A percentile compares a stretch with the other conserved stretches of the same genome.
These are phyloP conservation scores for Cephaloascus albidus DNA, from an alignment of 805 yeast species.

Conservation along the genomic window DNA sequence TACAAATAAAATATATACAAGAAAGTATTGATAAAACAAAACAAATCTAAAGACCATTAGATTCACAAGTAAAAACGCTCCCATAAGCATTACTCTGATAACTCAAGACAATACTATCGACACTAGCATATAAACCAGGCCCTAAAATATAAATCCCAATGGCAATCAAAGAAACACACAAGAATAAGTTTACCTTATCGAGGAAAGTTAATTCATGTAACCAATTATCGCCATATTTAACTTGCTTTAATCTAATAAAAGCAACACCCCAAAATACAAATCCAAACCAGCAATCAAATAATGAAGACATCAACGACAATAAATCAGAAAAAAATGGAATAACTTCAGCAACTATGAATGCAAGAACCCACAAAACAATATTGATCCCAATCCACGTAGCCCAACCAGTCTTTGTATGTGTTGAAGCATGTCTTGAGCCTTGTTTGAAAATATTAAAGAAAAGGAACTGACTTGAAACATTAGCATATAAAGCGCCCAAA, in stretches of 20 bases:
- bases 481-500: conserved; percentile 45
- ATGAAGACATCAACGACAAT: conserved; percentile 47
- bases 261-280: conserved; percentile 59
- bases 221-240: conserved; percentile 13
- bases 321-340: conserved; percentile 57
- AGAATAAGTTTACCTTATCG: conserved; percentile 25
- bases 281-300: conserved; percentile 61
- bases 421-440: conserved; percentile 30
- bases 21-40: too few relatives aligned
- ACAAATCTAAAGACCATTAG: conserved; percentile 30
- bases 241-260: conserved; percentile 32
- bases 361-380: conserved; percentile 36
- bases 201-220: conserved; percentile 14
- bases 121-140: conserved; percentile 48
- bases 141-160: conserved; percentile 49
- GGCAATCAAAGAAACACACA: conserved; percentile 26
- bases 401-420: conserved; percentile 47
- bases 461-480: conserved; percentile 44
- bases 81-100: conserved; percentile 42
- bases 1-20: too few relatives aligned
- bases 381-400: conserved; percentile 36
- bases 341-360: conserved; percentile 53
- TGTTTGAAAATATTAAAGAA: conserved; percentile 35
- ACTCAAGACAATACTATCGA: conserved; percentile 43
- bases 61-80: conserved; percentile 40